phyloP scores from a whole-genome alignment of 495 filamentous ascomycete genomes.

The Aspergillus asperescens region DNA sequence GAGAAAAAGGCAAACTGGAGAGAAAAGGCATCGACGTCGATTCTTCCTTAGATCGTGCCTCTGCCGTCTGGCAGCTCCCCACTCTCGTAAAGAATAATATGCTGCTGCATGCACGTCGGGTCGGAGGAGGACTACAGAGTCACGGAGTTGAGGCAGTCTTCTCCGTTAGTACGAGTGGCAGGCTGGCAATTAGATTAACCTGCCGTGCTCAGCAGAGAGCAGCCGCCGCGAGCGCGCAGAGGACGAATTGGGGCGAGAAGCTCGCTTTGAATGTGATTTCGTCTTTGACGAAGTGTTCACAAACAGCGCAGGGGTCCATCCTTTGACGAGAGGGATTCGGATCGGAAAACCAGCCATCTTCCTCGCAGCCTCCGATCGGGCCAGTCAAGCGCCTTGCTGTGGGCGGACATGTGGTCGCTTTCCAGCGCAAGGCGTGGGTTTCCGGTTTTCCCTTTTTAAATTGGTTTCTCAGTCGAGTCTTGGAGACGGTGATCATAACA shows the following conservation, averaged over 20 bases:
- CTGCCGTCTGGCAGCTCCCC: background rate
- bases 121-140: background rate
- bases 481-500: constrained; percentile 1
- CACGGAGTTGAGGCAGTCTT: no score
- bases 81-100: constrained; percentile 1
- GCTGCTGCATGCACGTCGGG: constrained; percentile 10
- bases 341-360: constrained; percentile 11
- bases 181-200: background rate
- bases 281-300: background rate
- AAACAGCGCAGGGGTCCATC: constrained; percentile 1
- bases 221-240: constrained; percentile 7
- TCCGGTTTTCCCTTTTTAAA: background rate
- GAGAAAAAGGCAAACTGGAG: constrained; percentile 6
- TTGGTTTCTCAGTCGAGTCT: background rate
- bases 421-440: constrained; percentile 20
- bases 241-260: background rate
- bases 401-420: constrained; percentile 26
- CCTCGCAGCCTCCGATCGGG: constrained; percentile 6
- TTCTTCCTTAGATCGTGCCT: constrained; percentile 6
- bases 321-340: constrained; percentile 1
- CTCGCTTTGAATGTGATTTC: background rate
- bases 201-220: background rate
- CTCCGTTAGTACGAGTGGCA: background rate
- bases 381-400: constrained; percentile 15
- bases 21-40: constrained; percentile 5